Evolutionary conservation across 345 rosid genomes (phyloP), one percentile per base, ranked within the genome.

Genomic region (Acer yangbiense): DNA sequence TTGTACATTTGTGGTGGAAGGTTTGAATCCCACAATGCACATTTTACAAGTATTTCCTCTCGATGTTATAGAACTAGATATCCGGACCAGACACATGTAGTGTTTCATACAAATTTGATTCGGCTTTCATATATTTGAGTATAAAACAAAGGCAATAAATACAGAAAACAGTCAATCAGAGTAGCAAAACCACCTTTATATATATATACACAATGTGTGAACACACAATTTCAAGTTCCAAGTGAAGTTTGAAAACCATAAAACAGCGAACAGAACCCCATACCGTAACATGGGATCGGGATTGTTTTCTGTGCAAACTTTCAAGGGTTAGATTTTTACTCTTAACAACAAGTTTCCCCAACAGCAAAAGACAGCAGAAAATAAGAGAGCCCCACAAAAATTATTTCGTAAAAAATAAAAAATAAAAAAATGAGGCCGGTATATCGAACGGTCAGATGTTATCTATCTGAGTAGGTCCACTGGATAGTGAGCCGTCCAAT

Each of bases 401-500:
- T 2, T 44, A 29, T 57, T 50, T 46, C 48, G 39, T 4, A 32
- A 3, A 32, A 32, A 32, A 32, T 0, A 32, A 3, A 32, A 32
- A 32, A 0, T 0, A 21, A 27, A 66, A 32, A 64, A 44, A 23
- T 23, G 4, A 1, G 17, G 76, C 14, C 20, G 48, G 65, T 41
- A 29, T 39, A 77, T 66, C 27, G 7, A 29, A 80, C 64, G 74
- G 77, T 57, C 79, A 29, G 80, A 76, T 62, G 12, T 79, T 71
- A 65, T 60, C 69, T 9, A 3, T 0, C 3, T 0, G 0, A 10
- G 20, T 23, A 13, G 71, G 66, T 48, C 80, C 69, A 61, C 23
- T 13, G 27, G 61, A 60, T 10, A 29, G 65, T 7, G 69, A 81
- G 74, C 68, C 69, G 11, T 21, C 69, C 12, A 7, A 41, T 27